Evolutionary conservation across 805 yeast species (phyloP).

Genomic region (Zygoascus ofunaensis): DNA sequence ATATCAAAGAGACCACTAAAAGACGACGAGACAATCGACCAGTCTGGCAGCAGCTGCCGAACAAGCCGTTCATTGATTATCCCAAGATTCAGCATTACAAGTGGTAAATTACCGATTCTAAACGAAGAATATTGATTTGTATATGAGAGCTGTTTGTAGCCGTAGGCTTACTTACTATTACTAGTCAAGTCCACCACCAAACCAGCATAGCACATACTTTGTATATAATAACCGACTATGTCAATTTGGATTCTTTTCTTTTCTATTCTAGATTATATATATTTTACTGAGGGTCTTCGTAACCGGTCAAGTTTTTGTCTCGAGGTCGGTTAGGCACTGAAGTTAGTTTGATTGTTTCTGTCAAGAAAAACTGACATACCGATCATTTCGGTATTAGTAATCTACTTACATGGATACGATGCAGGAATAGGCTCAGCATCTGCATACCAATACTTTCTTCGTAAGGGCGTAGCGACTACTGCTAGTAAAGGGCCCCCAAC

Average conservation of each 20-base stretch:
- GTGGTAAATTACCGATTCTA: conserved; percentile 31
- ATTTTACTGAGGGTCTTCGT: conserved; percentile 23
- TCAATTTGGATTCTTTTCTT: no score
- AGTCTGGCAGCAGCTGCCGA: conserved; percentile 38
- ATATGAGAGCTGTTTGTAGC: no score
- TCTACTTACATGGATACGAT: conserved; percentile 38
- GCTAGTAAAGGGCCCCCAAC: conserved; percentile 58
- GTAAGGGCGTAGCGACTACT: conserved; percentile 50
- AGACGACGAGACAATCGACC: conserved; percentile 40
- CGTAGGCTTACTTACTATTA: no score
- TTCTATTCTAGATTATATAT: no score
- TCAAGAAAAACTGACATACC: no score
- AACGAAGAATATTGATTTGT: no score
- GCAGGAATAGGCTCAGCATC: conserved; percentile 60
- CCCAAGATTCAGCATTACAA: conserved; percentile 27
- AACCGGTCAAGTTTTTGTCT: conserved; percentile 25
- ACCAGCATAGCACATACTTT: no score
- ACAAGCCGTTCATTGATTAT: conserved; percentile 33
- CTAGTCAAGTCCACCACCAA: no score
- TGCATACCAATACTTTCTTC: conserved; percentile 57
- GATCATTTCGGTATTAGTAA: no score
- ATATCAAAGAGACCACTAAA: conserved; percentile 40
- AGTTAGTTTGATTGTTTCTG: conserved; percentile 4
- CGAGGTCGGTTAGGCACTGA: conserved; percentile 23
- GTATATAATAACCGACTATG: not conserved